Percentiles rank a stretch among this genome's conserved stretches.
These are phyloP conservation scores for Halophytophthora polymorphica DNA, from an alignment of 352 stramenopile genomes.

Conservation along the genomic window DNA sequence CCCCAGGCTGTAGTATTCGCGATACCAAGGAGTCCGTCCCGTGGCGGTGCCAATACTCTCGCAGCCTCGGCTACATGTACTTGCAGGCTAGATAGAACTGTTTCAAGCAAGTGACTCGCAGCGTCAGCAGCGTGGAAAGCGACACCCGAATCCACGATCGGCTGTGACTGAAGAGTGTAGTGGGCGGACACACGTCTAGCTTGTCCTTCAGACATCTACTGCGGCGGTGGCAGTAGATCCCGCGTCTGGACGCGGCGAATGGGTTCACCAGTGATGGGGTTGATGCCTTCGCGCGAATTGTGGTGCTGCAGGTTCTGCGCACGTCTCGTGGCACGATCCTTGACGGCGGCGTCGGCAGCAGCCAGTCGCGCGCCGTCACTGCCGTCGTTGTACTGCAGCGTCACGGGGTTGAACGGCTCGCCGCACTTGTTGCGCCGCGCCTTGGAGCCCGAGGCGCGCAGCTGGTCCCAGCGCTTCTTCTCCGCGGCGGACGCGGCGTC, in stretches of 20 bases:
- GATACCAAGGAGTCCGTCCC: too few species aligned
- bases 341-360: conserved; percentile 64
- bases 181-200: too few species aligned
- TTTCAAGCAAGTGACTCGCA: not conserved
- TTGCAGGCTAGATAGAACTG: too few species aligned
- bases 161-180: too few species aligned
- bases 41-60: too few species aligned
- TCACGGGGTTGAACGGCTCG: conserved; percentile 87
- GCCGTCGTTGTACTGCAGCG: conserved; percentile 85
- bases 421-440: conserved; percentile 83
- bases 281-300: conserved; percentile 76
- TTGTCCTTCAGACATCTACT: conserved; percentile 7
- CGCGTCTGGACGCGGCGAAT: conserved; percentile 42
- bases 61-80: too few species aligned
- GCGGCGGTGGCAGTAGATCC: conserved; percentile 46
- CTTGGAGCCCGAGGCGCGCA: conserved; percentile 73
- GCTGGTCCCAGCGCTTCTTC: conserved; percentile 56
- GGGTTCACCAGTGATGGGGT: conserved; percentile 83
- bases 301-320: conserved; percentile 81
- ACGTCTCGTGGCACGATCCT: conserved; percentile 68
- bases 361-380: conserved; percentile 72
- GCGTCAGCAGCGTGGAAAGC: too few species aligned
- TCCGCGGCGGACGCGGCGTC: conserved; percentile 58
- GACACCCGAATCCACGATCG: too few species aligned
- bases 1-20: too few species aligned